phyloP scores from a whole-genome alignment of 208 protist species.

The Willaertia magna region DNA sequence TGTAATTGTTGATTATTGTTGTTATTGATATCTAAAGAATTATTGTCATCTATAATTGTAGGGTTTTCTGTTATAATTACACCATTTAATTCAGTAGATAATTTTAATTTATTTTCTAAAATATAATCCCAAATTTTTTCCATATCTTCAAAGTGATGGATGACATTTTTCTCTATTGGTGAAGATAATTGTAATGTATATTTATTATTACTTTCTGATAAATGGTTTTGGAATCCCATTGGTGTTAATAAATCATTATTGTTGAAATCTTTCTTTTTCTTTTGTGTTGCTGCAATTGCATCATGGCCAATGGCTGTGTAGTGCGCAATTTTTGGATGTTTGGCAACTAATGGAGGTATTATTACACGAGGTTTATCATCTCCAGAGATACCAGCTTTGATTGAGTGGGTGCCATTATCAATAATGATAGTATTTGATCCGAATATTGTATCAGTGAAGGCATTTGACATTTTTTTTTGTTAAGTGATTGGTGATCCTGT shows the following conservation, averaged over 20 bases:
- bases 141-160: slow-evolving; percentile 12
- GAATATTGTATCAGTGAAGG: no score
- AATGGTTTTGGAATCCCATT: neutral
- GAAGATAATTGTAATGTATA: neutral
- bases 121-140: neutral
- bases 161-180: neutral
- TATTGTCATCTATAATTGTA: neutral
- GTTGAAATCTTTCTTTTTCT: no score
- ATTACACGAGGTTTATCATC: neutral
- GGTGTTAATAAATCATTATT: neutral
- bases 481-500: no score
- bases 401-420: neutral
- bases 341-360: neutral
- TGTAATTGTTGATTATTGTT: no score
- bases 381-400: neutral
- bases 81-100: neutral
- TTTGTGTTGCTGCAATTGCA: no score
- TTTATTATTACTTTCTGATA: neutral
- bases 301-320: neutral
- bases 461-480: no score
- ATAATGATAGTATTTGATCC: no score
- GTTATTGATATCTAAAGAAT: neutral
- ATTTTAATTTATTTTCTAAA: neutral
- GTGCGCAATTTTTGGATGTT: neutral
- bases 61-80: neutral